Conservation (phyloP, 371 early-diverging fungal species). For the Apophysomyces sp. region DNA sequence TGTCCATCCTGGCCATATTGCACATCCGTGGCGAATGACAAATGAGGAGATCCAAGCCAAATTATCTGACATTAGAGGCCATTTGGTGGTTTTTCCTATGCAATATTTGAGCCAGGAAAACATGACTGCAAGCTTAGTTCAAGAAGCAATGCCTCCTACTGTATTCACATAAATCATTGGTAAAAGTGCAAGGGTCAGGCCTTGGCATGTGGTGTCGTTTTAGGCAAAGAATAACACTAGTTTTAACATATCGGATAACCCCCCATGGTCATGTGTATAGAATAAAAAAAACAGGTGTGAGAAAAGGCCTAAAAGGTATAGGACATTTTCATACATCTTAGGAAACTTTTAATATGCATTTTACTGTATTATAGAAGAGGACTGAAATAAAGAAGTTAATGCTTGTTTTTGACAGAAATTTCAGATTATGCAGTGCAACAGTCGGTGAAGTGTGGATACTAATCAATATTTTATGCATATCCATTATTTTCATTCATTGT, state of each 20-base stretch:
- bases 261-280: background rate
- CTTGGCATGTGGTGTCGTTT: no score
- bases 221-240: no score
- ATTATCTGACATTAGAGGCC: slow-evolving; percentile 35
- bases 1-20: slow-evolving; percentile 57
- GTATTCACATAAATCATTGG: slow-evolving; percentile 40
- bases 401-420: no score
- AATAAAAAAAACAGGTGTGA: background rate
- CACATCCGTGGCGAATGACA: slow-evolving; percentile 36
- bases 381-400: no score
- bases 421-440: background rate
- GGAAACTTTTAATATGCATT: no score
- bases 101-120: slow-evolving; percentile 70
- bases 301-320: background rate
- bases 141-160: slow-evolving; percentile 49
- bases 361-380: no score
- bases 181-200: background rate
- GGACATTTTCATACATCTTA: background rate
- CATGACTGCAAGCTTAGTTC: slow-evolving; percentile 58
- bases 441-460: background rate
- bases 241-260: background rate
- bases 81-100: slow-evolving; percentile 73
- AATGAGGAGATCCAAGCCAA: slow-evolving; percentile 38
- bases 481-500: background rate
- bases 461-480: no score